A percentile compares a stretch with the other conserved stretches of the same genome.
Evolutionary conservation across 768 basidiomycete genomes (phyloP).

Genomic region (Neoboletus subvelutipes): DNA sequence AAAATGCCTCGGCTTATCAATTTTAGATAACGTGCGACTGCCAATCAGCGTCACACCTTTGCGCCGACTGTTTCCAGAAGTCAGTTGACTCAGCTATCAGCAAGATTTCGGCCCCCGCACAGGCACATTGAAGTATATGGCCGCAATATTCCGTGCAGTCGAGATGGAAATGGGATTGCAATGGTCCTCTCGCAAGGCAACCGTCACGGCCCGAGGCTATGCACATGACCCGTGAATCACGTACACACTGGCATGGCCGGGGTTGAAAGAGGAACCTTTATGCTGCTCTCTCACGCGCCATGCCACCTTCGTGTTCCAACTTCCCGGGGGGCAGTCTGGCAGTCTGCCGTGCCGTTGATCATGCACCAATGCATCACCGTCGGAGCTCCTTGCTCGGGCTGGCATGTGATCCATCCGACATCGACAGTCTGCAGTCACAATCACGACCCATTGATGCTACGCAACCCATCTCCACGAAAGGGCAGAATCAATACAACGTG

Average conservation of each 20-base stretch:
- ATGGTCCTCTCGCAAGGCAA: background rate
- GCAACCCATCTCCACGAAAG: too few relatives aligned
- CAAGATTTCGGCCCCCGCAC: background rate
- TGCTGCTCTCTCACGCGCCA: background rate
- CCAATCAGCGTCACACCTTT: background rate
- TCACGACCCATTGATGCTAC: background rate
- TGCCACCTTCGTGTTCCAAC: background rate
- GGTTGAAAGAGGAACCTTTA: background rate
- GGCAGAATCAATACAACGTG: too few relatives aligned
- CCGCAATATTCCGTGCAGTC: background rate
- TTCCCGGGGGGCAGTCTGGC: too few relatives aligned
- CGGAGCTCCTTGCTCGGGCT: background rate
- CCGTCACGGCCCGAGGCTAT: background rate
- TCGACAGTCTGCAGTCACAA: background rate
- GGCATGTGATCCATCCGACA: background rate
- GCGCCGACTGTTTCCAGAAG: background rate
- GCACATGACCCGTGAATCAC: background rate
- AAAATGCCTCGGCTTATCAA: background rate
- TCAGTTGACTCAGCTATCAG: background rate
- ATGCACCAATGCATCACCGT: background rate
- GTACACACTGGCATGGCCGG: background rate
- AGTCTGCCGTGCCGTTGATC: background rate
- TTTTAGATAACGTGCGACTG: background rate
- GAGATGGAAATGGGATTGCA: background rate
- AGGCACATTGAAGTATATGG: too few relatives aligned